Base-by-base conservation (phyloP, 129 eudicot genomes). In the Tanacetum coccineum region DNA sequence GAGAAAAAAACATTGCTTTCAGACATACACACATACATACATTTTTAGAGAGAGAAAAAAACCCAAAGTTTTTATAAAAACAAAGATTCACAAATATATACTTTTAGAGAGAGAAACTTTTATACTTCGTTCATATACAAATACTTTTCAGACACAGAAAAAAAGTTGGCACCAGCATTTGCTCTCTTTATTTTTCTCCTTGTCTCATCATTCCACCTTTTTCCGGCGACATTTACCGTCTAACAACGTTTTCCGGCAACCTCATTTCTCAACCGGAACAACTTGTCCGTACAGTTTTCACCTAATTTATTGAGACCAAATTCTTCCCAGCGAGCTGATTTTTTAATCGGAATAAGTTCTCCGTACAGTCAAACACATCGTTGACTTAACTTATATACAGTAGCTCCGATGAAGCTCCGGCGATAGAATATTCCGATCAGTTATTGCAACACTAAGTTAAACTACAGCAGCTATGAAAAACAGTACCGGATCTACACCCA, bases 401-500 rank as follows among this genome's bases (percentile, higher is more conserved):
- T 26, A 71, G 44, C 70, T 11, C 64, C 48, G 68, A 22, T 71
- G 79, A 59, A 58, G 49, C 73, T 64, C 72, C 71, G 75, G 76
- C 53, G 80, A 78, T 81, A 73, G 76, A 44, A 15, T 10, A 36
- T 44, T 56, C 63, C 72, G 70, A 50, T 15, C 69, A 71, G 44
- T 74, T 68, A 36, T 62, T 46, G 28, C 7, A 26, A 25, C 9
- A 14, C 13, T 25, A 52, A 57, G 32, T 50, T 40, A 54, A 63
- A 54, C 56, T 46, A 12, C 26, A 30, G 13, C 22, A 49, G 53
- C 39, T 36, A 87, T 84, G 90, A 91, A 87, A 84, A 67, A 76
- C 68, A 66, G 64, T 40, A 79, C 80, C 69, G 93, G 91, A 62
- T 84, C 86, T 8, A 80, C 77, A 61, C 48, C 75, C 21, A 82